Evolutionary conservation across 768 basidiomycete genomes (phyloP).

Genomic region (Amanita pallidorosea): DNA sequence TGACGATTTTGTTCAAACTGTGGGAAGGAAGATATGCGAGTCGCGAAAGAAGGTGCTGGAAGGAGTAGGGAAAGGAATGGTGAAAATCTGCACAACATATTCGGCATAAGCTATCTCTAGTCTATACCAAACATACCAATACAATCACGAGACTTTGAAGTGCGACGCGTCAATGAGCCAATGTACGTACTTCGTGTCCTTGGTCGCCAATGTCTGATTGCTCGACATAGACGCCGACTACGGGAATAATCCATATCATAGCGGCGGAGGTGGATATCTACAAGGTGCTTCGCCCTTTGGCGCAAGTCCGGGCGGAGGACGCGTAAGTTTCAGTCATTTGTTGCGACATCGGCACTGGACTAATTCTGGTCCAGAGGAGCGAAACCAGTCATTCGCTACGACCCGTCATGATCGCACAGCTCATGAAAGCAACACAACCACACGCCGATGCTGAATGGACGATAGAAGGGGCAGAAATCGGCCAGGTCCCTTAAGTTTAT

Average conservation of each 20-base stretch:
- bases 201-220: not conserved
- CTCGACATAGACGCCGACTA: slow-evolving; percentile 28
- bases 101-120: slow-evolving; percentile 6
- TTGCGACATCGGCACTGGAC: not conserved
- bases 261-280: slow-evolving; percentile 46
- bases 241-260: slow-evolving; percentile 19
- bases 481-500: slow-evolving; percentile 44
- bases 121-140: slow-evolving; percentile 6
- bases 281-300: slow-evolving; percentile 52
- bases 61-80: slow-evolving; percentile 61
- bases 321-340: slow-evolving; percentile 17
- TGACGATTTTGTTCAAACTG: slow-evolving; percentile 47
- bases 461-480: slow-evolving; percentile 71
- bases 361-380: not conserved
- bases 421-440: slow-evolving; percentile 65
- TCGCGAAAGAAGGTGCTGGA: slow-evolving; percentile 63
- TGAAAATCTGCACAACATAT: slow-evolving; percentile 36
- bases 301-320: slow-evolving; percentile 50
- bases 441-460: slow-evolving; percentile 86
- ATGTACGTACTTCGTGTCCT: slow-evolving; percentile 14
- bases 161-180: slow-evolving; percentile 18
- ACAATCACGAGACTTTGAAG: not conserved
- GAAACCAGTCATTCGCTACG: slow-evolving; percentile 11
- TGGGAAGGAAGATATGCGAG: slow-evolving; percentile 59
- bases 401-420: slow-evolving; percentile 43